Evolutionary conservation across 108 stramenopile genomes (phyloP), one percentile per base, ranked within the genome.

Genomic region (Cyclotella atomus): DNA sequence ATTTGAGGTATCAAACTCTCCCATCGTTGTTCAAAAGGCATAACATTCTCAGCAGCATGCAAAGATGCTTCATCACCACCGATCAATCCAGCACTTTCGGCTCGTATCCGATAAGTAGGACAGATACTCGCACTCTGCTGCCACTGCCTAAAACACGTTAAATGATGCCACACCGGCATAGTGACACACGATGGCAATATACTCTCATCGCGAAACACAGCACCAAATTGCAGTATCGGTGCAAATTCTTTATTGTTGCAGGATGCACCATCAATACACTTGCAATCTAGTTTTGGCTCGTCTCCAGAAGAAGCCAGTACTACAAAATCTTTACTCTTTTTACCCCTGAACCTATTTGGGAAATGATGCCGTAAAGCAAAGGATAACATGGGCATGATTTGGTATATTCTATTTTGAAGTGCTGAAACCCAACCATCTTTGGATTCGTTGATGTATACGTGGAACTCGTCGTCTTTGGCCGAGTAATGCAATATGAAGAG

Each of bases 211-310:
- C 44, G 60, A 63, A 61, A 73, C 53, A 73, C 60, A 3, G 61
- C 61, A 12, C 72, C 72, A 64, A 73, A 73, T 35, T 73, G 72
- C 25, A 73, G 44, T 15, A 73, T 73, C 5, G 72, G 72, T 9
- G 62, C 72, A 43, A 73, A 73, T n/a, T 38, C 36, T 17, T 55
- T 29, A 36, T 64, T 73, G 17, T 55, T 34, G 41, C 72, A 73
- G 0, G n/a, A n/a, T n/a, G n/a, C n/a, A n/a, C n/a, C n/a, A n/a
- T n/a, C n/a, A n/a, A 73, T 17, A 64, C 72, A 64, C 1, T 38
- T 5, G 29, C 72, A 73, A 21, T 36, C 19, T 9, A 73, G 10
- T 38, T 73, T 63, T 14, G 62, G 61, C 24, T 63, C 60, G 19
- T 62, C 59, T 2, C 72, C 72, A 20, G 72, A 61, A 23, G 62